These are phyloP conservation scores for Cyberlindnera mycetangii DNA, from an alignment of 805 yeast species.

Conservation along the genomic window DNA sequence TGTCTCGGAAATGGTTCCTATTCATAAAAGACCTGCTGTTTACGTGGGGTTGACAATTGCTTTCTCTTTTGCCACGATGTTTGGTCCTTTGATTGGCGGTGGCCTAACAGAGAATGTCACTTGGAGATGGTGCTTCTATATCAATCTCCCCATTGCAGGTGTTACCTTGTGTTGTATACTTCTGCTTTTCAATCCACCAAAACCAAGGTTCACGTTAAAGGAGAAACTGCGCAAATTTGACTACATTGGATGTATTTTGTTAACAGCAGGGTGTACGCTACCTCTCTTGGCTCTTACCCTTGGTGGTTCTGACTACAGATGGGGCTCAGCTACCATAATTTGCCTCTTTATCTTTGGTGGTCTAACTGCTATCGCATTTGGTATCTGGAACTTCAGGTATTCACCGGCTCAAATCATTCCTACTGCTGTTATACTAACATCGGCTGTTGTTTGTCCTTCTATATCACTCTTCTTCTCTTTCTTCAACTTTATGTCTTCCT, in stretches of 20 bases:
- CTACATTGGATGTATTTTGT: conserved; percentile 43
- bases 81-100: conserved; percentile 71
- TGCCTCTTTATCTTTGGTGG: conserved; percentile 38
- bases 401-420: conserved; percentile 19
- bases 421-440: conserved; percentile 41
- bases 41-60: conserved; percentile 25
- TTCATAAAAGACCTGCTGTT: conserved; percentile 25
- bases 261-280: conserved; percentile 42
- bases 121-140: conserved; percentile 76
- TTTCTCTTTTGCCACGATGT: conserved; percentile 48
- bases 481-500: conserved; percentile 37
- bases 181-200: conserved; percentile 38
- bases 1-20: conserved; percentile 46
- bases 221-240: conserved; percentile 45
- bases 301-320: conserved; percentile 49
- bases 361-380: conserved; percentile 1
- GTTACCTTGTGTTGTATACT: conserved; percentile 37
- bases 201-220: conserved; percentile 35
- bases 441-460: conserved; percentile 33
- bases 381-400: conserved; percentile 10
- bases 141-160: conserved; percentile 59
- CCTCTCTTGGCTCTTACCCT: conserved; percentile 48
- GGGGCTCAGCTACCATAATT: conserved; percentile 53
- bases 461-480: conserved; percentile 34
- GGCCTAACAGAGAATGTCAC: conserved; percentile 53